Evolutionary conservation across 1,284 basidiomycete genomes (phyloP), one percentile per base, ranked within the genome.

Genomic region (Cystobasidiaceae sp.): DNA sequence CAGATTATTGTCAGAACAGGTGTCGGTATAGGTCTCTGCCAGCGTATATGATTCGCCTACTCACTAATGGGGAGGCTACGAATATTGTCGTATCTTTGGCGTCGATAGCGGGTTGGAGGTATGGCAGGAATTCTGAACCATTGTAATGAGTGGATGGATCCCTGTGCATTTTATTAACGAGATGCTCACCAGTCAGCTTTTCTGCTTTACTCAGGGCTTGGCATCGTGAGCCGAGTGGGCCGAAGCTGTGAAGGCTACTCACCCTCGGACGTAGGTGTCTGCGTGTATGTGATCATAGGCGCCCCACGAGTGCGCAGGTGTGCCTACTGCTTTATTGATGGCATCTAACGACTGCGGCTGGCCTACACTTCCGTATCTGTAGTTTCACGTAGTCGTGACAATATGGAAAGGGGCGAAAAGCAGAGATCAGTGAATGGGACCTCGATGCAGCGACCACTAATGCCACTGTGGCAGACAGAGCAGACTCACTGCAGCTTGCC

Each of bases 61-160:
- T 3, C 19, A 57, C 54, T n/a, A 25, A 13, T 19, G 37, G 17
- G 25, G 54, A 57, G 5, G 54, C 54, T 5, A 57, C 54, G 19
- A 57, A 57, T n/a, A 44, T 43, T 33, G 54, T 33, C 25, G 37
- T 39, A 39, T 57, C 32, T 4, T 21, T 33, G 34, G 37, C 54
- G 9, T 48, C 45, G 8, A 57, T 32, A 6, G 54, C 54, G 11
- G 30, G 34, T 23, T 21, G 37, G 28, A 57, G 34, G 41, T 28
- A 57, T 19, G 33, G 54, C 15, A 43, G 23, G 23, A 39, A 43
- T 57, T 57, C 54, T 23, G 54, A 41, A 6, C 54, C 54, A 25
- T 57, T 41, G 41, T 34, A 57, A 21, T 57, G 41, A 5, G 54
- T 57, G 15, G 34, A 19, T 8, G 54, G 34, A 44, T 57, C 54